Conservation (phyloP, 495 filamentous ascomycete genomes). For the Daldinia caldariorum region DNA sequence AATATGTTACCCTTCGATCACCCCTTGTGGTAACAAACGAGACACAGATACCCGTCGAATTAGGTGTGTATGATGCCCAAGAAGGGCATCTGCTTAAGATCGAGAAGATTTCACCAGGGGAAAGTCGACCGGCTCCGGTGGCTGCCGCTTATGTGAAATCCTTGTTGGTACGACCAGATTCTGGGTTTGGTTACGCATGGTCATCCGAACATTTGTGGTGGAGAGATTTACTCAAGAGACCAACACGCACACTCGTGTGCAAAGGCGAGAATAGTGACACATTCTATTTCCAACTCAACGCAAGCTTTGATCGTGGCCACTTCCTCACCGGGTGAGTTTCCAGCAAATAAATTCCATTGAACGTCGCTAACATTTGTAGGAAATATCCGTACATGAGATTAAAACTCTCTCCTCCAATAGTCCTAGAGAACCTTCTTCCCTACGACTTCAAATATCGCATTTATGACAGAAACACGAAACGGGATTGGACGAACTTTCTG, state of each 20-base stretch:
- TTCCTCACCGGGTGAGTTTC: constrained; percentile 72
- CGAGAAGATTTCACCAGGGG: constrained; percentile 94
- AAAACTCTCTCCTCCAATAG: constrained; percentile 87
- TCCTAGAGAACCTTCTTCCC: constrained; percentile 92
- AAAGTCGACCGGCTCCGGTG: constrained; percentile 89
- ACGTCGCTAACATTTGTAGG: constrained; percentile 55
- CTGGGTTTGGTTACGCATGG: constrained; percentile 97
- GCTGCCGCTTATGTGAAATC: constrained; percentile 92
- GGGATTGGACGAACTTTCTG: constrained; percentile 98
- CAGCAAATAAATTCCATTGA: not conserved
- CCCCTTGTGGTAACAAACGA: constrained; percentile 97
- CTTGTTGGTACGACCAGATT: constrained; percentile 89
- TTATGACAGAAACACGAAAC: constrained; percentile 96
- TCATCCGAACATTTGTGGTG: constrained; percentile 88
- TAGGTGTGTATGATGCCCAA: constrained; percentile 90
- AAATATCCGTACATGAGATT: constrained; percentile 95
- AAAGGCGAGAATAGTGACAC: constrained; percentile 83
- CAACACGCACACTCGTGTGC: constrained; percentile 86
- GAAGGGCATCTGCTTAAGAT: constrained; percentile 95
- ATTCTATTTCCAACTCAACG: constrained; percentile 96
- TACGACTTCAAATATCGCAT: constrained; percentile 99
- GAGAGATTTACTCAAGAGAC: constrained; percentile 86
- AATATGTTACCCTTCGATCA: constrained; percentile 95
- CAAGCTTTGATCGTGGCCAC: constrained; percentile 80
- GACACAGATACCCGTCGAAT: constrained; percentile 93